phyloP scores from a whole-genome alignment of 2,329 filamentous ascomycete species.

The Neoscytalidium dimidiatum region DNA sequence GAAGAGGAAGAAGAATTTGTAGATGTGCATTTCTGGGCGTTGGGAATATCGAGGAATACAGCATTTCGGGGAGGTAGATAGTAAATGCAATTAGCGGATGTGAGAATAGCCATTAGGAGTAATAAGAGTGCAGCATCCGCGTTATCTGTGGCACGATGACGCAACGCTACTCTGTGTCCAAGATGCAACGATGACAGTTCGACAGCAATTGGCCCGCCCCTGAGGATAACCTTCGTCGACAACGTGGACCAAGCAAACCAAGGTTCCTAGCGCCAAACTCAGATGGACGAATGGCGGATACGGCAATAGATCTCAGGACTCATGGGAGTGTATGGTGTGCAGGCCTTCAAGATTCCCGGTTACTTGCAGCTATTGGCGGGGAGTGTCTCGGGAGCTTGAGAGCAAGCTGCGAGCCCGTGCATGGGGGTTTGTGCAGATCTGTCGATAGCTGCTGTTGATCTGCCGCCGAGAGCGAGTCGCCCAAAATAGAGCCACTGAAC shows the following conservation, averaged over 20 bases:
- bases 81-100: neutral
- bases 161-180: neutral
- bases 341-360: neutral
- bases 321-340: neutral
- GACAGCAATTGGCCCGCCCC: neutral
- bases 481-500: neutral
- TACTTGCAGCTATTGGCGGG: neutral
- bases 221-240: neutral
- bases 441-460: constrained; percentile 13
- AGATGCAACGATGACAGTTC: neutral
- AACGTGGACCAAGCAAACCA: constrained; percentile 4
- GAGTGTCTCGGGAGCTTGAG: neutral
- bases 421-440: constrained; percentile 1
- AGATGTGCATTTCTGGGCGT: neutral
- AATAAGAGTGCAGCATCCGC: neutral
- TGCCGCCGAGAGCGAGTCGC: neutral
- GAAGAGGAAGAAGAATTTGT: constrained; percentile 31
- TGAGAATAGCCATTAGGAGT: neutral
- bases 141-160: neutral
- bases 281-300: neutral
- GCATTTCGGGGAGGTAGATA: neutral
- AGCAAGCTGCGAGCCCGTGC: neutral
- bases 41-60: neutral
- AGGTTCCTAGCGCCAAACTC: neutral
- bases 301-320: neutral